These are phyloP conservation scores for Plasmodium cynomolgi DNA, from an alignment of 169 alveolate species.

Conservation along the genomic window DNA sequence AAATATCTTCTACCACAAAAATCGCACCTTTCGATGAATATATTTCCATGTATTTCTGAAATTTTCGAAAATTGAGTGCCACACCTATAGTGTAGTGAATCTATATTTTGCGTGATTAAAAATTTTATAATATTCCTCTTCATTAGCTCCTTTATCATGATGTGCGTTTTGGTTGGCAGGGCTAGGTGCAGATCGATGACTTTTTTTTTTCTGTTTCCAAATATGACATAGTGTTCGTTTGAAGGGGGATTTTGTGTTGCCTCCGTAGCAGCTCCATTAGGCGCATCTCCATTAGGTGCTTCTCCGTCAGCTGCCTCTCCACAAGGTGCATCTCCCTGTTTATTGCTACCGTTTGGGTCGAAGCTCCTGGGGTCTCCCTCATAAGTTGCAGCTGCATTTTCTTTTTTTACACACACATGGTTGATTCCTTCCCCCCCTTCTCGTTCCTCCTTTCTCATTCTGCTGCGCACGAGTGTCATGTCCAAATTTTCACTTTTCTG, in stretches of 20 bases:
- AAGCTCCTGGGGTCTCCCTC: not conserved
- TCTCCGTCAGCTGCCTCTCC: not conserved
- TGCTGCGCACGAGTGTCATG: not conserved
- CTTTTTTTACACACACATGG: constrained; percentile 17
- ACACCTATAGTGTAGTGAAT: constrained; percentile 86
- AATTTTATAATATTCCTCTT: constrained; percentile 76
- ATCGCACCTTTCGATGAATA: constrained; percentile 87
- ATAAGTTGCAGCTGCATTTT: not conserved
- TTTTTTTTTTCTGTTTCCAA: constrained; percentile 79
- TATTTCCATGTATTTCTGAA: constrained; percentile 89
- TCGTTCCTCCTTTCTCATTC: not conserved
- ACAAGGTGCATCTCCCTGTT: not conserved
- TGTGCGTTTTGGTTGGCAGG: constrained; percentile 87
- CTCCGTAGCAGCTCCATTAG: not conserved
- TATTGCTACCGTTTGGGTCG: not conserved
- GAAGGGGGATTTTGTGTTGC: not conserved
- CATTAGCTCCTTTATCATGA: constrained; percentile 81
- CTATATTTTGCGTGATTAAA: constrained; percentile 88
- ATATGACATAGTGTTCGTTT: constrained; percentile 53
- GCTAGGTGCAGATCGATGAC: constrained; percentile 87
- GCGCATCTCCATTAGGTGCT: not conserved
- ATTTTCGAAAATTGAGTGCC: constrained; percentile 82
- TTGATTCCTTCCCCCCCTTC: not conserved
- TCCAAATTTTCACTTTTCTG: constrained; percentile 1
- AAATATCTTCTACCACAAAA: constrained; percentile 86